A percentile compares a stretch with the other conserved stretches of the same genome.
Conservation (phyloP, 768 basidiomycete species). For the Amylocystis lapponica region DNA sequence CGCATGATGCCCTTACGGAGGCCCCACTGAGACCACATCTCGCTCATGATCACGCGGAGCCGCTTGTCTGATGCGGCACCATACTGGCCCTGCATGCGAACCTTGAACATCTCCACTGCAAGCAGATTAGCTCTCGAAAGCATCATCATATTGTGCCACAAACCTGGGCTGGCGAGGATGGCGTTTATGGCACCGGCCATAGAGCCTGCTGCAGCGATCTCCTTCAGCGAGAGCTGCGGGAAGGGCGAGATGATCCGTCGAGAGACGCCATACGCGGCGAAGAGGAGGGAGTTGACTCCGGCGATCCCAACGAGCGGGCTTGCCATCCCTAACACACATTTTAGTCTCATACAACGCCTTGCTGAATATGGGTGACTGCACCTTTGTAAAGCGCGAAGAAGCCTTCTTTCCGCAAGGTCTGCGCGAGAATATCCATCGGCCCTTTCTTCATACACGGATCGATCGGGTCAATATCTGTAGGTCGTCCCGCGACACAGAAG, state of each 20-base stretch:
- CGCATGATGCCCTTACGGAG: conserved; percentile 89
- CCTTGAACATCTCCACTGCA: conserved; percentile 96
- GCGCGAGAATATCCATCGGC: conserved; percentile 82
- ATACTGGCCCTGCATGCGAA: conserved; percentile 96
- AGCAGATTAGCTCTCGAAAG: too few species aligned
- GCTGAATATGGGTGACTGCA: conserved; percentile 28
- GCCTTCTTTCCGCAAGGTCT: conserved; percentile 83
- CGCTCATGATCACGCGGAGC: conserved; percentile 60
- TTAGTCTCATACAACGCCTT: not conserved
- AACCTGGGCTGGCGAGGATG: conserved; percentile 85
- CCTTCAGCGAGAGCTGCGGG: conserved; percentile 70
- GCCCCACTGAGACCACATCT: conserved; percentile 88
- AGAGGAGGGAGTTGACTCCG: conserved; percentile 93
- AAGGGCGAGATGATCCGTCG: conserved; percentile 84
- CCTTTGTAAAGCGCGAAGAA: conserved; percentile 95
- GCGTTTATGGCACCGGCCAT: conserved; percentile 94
- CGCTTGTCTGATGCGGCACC: conserved; percentile 75
- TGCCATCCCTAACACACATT: conserved; percentile 63
- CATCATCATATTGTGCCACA: conserved; percentile 14
- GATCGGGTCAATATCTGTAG: not conserved
- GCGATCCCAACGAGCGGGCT: conserved; percentile 90
- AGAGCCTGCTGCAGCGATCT: conserved; percentile 80
- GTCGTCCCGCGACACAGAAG: too few species aligned
- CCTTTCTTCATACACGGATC: conserved; percentile 64
- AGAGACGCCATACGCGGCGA: conserved; percentile 83